Percentiles rank a stretch among this genome's conserved stretches.
These are phyloP conservation scores for Drechmeria coniospora DNA, from an alignment of 2,329 filamentous ascomycete genomes.

Conservation along the genomic window DNA sequence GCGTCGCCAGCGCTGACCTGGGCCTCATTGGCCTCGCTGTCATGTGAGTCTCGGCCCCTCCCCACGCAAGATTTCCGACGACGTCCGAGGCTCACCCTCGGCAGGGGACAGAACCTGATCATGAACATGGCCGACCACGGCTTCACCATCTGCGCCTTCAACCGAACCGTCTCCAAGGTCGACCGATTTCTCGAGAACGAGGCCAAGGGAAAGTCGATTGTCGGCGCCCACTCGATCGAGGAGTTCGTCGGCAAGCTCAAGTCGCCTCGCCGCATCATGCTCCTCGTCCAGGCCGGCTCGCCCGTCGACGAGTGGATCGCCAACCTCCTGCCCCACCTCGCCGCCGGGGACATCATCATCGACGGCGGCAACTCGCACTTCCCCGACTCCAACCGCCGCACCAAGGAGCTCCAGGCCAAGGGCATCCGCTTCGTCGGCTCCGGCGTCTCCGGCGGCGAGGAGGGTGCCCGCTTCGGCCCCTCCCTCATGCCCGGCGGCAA, in stretches of 20 bases:
- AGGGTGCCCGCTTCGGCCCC: constrained; percentile 94
- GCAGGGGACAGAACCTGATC: constrained; percentile 69
- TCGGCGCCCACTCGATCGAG: constrained; percentile 84
- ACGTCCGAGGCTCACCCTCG: constrained; percentile 3
- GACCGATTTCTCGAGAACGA: constrained; percentile 85
- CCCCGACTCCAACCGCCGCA: constrained; percentile 96
- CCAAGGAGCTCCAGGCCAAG: constrained; percentile 73
- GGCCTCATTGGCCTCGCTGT: constrained; percentile 87
- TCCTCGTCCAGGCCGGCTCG: constrained; percentile 96
- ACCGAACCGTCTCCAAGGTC: constrained; percentile 97
- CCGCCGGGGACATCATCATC: constrained; percentile 93
- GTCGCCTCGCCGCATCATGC: constrained; percentile 92
- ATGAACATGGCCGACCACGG: constrained; percentile 80
- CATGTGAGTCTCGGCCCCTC: constrained; percentile 42
- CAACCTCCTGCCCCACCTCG: constrained; percentile 70
- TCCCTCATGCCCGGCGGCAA: constrained; percentile 98
- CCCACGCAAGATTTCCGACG: constrained; percentile 6
- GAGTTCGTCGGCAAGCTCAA: constrained; percentile 96
- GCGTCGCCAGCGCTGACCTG: constrained; percentile 60
- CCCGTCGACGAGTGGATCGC: constrained; percentile 99
- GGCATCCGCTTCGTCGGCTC: constrained; percentile 90
- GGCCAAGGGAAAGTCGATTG: constrained; percentile 88
- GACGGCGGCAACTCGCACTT: constrained; percentile 97
- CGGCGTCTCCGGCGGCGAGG: constrained; percentile 97
- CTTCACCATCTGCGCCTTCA: constrained; percentile 96